Conservation (phyloP, 768 basidiomycete genomes). For the Boletus sensibilis region DNA sequence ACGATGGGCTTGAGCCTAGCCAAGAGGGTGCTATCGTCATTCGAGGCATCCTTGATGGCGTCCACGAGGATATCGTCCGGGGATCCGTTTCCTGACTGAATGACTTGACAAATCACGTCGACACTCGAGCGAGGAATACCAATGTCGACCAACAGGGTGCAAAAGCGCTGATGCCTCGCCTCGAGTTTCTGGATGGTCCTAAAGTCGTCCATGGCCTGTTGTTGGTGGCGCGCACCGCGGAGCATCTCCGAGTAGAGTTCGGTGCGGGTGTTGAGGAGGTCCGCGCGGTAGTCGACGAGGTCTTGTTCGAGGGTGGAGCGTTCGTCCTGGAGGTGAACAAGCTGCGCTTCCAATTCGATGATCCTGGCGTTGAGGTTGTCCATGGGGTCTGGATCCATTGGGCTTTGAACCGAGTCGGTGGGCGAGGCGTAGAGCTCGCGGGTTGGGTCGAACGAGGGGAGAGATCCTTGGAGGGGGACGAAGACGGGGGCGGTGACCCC, state of each 20-base stretch:
- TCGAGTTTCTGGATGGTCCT: slow-evolving; percentile 29
- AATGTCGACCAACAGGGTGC: slow-evolving; percentile 24
- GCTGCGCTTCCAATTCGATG: slow-evolving; percentile 12
- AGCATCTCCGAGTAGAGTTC: slow-evolving; percentile 33
- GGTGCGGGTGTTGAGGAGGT: slow-evolving; percentile 30
- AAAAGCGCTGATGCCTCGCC: slow-evolving; percentile 24
- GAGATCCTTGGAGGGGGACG: slow-evolving; percentile 18
- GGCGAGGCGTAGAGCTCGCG: slow-evolving; percentile 20
- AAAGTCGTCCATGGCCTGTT: slow-evolving; percentile 23
- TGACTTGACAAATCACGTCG: slow-evolving; percentile 20
- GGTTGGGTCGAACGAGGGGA: slow-evolving; percentile 27
- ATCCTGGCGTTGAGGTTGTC: slow-evolving; percentile 8
- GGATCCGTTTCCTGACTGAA: slow-evolving; percentile 30
- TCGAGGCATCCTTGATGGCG: slow-evolving; percentile 43
- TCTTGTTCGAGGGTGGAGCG: slow-evolving; percentile 25
- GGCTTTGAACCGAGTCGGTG: background rate
- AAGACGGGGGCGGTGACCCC: slow-evolving; percentile 22
- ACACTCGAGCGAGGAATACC: slow-evolving; percentile 27
- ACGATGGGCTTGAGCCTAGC: slow-evolving; percentile 39
- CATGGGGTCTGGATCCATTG: background rate
- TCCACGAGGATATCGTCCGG: slow-evolving; percentile 44
- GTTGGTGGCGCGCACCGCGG: slow-evolving; percentile 26
- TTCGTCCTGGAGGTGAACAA: slow-evolving; percentile 14
- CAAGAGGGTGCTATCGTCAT: slow-evolving; percentile 41
- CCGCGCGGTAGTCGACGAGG: slow-evolving; percentile 27